phyloP scores from a whole-genome alignment of 352 stramenopile species.

The Phytophthora ramorum region DNA sequence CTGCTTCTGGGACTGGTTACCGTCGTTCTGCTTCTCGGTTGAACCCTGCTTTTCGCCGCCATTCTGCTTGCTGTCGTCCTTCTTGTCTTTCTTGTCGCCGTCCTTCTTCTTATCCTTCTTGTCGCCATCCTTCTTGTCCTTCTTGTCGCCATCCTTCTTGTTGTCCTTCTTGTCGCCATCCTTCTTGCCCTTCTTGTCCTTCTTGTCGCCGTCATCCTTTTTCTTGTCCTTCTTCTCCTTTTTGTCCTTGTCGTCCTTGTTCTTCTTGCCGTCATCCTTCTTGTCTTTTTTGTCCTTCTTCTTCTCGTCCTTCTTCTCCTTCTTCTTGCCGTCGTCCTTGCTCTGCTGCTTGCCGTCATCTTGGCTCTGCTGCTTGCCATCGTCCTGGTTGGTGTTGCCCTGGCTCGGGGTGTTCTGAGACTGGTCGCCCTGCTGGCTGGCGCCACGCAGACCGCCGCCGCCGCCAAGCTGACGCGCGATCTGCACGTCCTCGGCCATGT shows the following conservation, averaged over 20 bases:
- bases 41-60: conserved; percentile 2
- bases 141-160: background rate
- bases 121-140: background rate
- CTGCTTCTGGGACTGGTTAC: conserved; percentile 2
- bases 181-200: background rate
- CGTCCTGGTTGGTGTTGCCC: conserved; percentile 9
- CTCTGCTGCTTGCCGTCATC: conserved; percentile 1
- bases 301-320: conserved; percentile 3
- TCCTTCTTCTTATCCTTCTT: conserved; percentile 9
- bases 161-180: background rate
- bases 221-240: conserved; percentile 2
- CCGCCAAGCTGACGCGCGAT: conserved; percentile 3
- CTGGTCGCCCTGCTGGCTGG: conserved; percentile 3
- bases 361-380: conserved; percentile 1
- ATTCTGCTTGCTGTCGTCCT: background rate
- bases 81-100: background rate
- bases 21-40: conserved; percentile 6
- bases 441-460: conserved; percentile 4
- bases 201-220: background rate
- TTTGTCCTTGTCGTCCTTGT: background rate
- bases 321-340: background rate
- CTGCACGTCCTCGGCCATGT: conserved; percentile 6
- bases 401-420: conserved; percentile 10
- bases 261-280: background rate
- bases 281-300: background rate